Base-by-base conservation (phyloP, 257 asterid species). In the Primulina eburnea region DNA sequence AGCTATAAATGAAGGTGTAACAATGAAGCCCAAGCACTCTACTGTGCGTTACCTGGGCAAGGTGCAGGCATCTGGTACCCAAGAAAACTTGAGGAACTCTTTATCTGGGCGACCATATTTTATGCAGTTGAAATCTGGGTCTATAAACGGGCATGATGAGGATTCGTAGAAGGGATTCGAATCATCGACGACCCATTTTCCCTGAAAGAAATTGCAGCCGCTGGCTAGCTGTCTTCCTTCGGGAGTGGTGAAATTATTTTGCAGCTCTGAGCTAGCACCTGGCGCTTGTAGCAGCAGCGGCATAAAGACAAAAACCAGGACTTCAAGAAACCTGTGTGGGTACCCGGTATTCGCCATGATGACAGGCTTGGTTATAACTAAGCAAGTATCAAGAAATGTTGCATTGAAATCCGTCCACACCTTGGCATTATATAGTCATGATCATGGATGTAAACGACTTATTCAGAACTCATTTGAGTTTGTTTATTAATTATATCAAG, bases 41-140 rank as follows among this genome's bases (percentile, higher is more conserved):
- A 28, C 30, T 28, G 30, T 28, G 30, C 3, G 3, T 11, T 70
- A 89, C 96, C 94, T 85, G 76, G 90, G 92, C 43, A 84, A 7
- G 77, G 62, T 21, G 81, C 96, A 89, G 55, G 85, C 28, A 38
- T 82, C 86, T 3, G 94, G 96, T 64, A 73, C 75, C 96, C 96
- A 89, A 0, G 88, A 76, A 32, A 71, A 89, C 79, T 77, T 82
- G 81, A 84, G 92, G 75, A 72, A 89, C 66, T 76, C 79, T 11
- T 18, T 84, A 58, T 89, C 95, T 32, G 90, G 89, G 2, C 96
- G 90, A 26, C 95, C 92, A 70, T 74, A 83, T 50, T 82, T 87
- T 2, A 74, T 47, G 82, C 96, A 89, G 60, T 89, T 83, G 56
- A 87, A 89, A 58, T 86, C 89, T 0, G 92, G 81, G 79, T 87